Base-by-base conservation (phyloP, 106 monocot species). In the Allium cepa region DNA sequence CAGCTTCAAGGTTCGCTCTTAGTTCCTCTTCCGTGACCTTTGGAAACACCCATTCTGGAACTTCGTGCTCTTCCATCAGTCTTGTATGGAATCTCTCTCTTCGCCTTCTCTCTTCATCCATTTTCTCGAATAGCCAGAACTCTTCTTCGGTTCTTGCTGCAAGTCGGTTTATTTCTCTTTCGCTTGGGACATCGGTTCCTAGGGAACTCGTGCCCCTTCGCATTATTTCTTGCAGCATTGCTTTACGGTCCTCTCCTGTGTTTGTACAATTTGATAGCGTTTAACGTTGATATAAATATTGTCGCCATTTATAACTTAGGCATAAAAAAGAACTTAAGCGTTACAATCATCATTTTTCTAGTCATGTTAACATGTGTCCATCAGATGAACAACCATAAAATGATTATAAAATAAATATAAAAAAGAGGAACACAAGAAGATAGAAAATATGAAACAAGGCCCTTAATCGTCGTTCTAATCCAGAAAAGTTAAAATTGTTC, bases 151-250 rank as follows among this genome's bases (percentile, higher is more conserved):
- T 77, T 17, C 96, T 78, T 15, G 92, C 92, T 17, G 96, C 89
- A 53, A 97, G 84, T 22, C 96, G 85, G 60, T 97, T 97, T 80
- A 92, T 97, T 72, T 97, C 96, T 67, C 92, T 76, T 72, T 97
- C 96, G 59, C 92, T 97, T 1, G 96, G 96, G 59, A 97, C 92
- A 73, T 97, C 96, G 8, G 92, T 78, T 53, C 96, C 96, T 16
- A 97, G 83, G 4, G 89, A 76, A 26, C 78, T 81, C 47, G 96
- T 97, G 26, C 96, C 92, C 46, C 91, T 80, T 17, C 76, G 74
- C 82, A 97, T 92, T 53, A 97, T 89, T 76, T 92, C 84, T 69
- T 92, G 92, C 69, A 97, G 53, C 96, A 97, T 73, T 52, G 64
- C 51, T 66, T n/a, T 50, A 64, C 96, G 83, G 52, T 97, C 96